These are phyloP conservation scores for Malus hybrid DNA, from an alignment of 331 rosid species.

Conservation along the genomic window DNA sequence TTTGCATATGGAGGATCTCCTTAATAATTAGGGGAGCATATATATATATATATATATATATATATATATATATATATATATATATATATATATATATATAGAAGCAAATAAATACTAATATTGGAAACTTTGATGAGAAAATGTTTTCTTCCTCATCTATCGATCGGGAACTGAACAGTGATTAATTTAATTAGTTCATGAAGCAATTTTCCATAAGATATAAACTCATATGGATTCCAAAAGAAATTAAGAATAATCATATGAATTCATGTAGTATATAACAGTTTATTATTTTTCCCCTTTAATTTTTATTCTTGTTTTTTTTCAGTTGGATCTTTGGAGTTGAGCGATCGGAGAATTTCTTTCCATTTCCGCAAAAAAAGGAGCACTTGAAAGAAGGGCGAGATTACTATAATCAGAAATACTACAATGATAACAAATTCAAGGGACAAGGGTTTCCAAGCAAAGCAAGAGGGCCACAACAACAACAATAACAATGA, in stretches of 20 bases:
- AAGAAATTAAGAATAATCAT: neutral
- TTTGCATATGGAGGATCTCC: neutral
- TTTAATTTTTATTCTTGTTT: neutral
- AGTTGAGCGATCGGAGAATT: neutral
- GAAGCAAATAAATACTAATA: neutral
- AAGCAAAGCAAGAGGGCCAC: constrained; percentile 41
- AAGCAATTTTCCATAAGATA: neutral
- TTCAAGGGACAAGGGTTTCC: constrained; percentile 40
- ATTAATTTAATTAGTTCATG: neutral
- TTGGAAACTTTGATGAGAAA: neutral
- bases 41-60: neutral
- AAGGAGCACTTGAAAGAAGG: neutral
- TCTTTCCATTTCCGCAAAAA: neutral
- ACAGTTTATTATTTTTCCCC: neutral
- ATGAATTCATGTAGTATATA: neutral
- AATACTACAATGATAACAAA: constrained; percentile 31
- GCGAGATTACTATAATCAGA: neutral
- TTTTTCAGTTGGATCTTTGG: neutral
- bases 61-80: neutral
- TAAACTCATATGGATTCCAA: neutral
- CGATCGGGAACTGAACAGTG: neutral
- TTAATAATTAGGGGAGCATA: neutral
- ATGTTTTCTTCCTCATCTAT: neutral
- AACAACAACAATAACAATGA: neutral
- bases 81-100: neutral